phyloP scores from a whole-genome alignment of 2,329 filamentous ascomycete species.

The Pseudogymnoascus sp. region DNA sequence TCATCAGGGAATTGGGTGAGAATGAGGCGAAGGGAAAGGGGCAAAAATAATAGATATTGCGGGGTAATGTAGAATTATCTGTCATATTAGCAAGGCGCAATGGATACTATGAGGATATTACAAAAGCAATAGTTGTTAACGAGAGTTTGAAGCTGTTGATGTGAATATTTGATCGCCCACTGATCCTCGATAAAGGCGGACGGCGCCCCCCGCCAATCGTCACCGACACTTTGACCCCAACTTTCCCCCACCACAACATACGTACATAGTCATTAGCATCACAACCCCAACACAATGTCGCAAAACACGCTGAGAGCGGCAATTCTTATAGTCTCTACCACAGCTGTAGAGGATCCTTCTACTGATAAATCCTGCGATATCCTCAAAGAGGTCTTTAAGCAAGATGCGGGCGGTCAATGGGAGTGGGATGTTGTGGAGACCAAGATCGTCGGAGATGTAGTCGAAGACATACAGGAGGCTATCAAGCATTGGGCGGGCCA shows the following conservation, averaged over 20 bases:
- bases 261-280: not conserved
- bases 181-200: not conserved
- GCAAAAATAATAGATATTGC: conserved; percentile 19
- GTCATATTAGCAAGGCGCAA: conserved; percentile 13
- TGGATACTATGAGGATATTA: not conserved
- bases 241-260: not conserved
- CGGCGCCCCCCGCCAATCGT: not conserved
- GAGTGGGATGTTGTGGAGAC: conserved; percentile 62
- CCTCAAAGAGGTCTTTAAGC: conserved; percentile 60
- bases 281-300: conserved; percentile 29
- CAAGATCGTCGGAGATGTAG: conserved; percentile 72
- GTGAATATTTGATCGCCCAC: not conserved
- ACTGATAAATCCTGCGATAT: conserved; percentile 65
- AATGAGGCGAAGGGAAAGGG: conserved; percentile 56
- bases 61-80: conserved; percentile 5
- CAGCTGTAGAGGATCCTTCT: conserved; percentile 69
- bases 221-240: not conserved
- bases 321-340: conserved; percentile 85
- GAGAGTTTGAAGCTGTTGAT: not conserved
- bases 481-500: conserved; percentile 68
- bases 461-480: conserved; percentile 63
- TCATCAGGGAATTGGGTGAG: conserved; percentile 76
- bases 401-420: conserved; percentile 51
- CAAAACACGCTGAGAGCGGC: conserved; percentile 54
- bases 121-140: not conserved